A percentile compares a stretch with the other conserved stretches of the same genome.
phyloP scores from a whole-genome alignment of 176 grass and related monocot genomes.

The Triticum aestivum region IWGSC_CS_RefSeq_v2.1 NC_057799.1:375207512-375208011 shows the following conservation, averaged over 20 bases:
- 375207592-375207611: constrained; percentile 95
- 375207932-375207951: constrained; percentile 82
- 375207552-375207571: neutral
- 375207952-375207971: neutral
- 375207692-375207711: constrained; percentile 83
- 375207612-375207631: constrained; percentile 95
- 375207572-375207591: constrained; percentile 21
- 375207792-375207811: constrained; percentile 8
- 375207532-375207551: constrained; percentile 8
- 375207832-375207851: neutral
- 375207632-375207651: constrained; percentile 96
- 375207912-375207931: constrained; percentile 51
- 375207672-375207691: constrained; percentile 60
- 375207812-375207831: neutral
- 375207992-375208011: neutral
- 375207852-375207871: neutral
- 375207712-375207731: constrained; percentile 73
- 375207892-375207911: constrained; percentile 46
- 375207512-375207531: constrained; percentile 17
- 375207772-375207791: constrained; percentile 71
- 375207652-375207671: constrained; percentile 68
- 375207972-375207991: constrained; percentile 6
- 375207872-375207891: neutral
- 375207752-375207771: constrained; percentile 68
- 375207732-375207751: constrained; percentile 77